Conservation (phyloP, 768 basidiomycete genomes). For the Fistulinella prunicolor region DNA sequence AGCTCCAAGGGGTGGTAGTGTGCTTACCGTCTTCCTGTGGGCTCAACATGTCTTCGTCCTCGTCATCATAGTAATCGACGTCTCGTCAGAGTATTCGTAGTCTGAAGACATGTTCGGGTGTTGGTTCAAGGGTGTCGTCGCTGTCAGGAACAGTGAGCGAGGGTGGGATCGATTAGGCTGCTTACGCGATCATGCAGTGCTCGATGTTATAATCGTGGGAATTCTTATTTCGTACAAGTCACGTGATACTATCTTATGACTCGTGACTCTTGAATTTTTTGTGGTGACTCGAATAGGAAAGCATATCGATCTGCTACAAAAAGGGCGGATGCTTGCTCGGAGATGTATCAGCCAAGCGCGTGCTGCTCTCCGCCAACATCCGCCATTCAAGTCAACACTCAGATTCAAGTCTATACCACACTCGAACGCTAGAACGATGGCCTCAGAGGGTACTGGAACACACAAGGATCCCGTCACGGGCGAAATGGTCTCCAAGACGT, state of each 20-base stretch:
- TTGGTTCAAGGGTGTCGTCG: slow-evolving; percentile 9
- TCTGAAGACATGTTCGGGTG: slow-evolving; percentile 55
- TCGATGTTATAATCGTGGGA: slow-evolving; percentile 12
- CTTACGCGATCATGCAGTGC: slow-evolving; percentile 26
- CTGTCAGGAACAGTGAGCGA: slow-evolving; percentile 18
- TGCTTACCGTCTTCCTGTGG: slow-evolving; percentile 56
- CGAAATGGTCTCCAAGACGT: slow-evolving; percentile 97
- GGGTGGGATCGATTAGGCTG: slow-evolving; percentile 30
- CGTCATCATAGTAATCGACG: slow-evolving; percentile 63
- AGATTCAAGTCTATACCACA: slow-evolving; percentile 9
- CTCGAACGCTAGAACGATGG: slow-evolving; percentile 32
- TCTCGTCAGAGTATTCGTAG: slow-evolving; percentile 73
- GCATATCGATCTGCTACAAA: slow-evolving; percentile 24
- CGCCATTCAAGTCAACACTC: not conserved
- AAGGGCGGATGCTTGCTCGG: slow-evolving; percentile 23
- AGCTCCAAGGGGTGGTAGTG: slow-evolving; percentile 1
- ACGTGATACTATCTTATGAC: slow-evolving; percentile 10
- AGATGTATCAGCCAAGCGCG: slow-evolving; percentile 20
- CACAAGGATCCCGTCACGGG: slow-evolving; percentile 87
- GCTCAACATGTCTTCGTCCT: slow-evolving; percentile 64
- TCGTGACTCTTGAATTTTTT: slow-evolving; percentile 6
- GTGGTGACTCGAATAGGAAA: slow-evolving; percentile 28
- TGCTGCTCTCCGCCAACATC: slow-evolving; percentile 9
- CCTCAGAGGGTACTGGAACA: slow-evolving; percentile 32
- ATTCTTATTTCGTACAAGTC: not conserved